Percentiles rank a stretch among this genome's conserved stretches.
Evolutionary conservation across 2,329 filamentous ascomycete species (phyloP).

Genomic region (Zarea fungicola): DNA sequence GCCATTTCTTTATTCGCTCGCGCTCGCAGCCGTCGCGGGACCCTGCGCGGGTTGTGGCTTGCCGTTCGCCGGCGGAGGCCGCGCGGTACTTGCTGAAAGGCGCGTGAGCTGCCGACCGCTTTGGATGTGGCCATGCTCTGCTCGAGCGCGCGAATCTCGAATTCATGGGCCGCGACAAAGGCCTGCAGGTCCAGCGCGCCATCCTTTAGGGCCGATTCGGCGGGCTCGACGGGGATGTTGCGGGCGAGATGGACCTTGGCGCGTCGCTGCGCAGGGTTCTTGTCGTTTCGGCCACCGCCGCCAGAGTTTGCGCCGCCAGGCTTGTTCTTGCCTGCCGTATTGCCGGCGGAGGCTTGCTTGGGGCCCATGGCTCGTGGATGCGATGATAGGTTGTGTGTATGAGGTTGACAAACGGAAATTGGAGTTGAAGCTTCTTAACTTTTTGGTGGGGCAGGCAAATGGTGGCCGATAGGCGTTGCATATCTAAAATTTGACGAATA

Average conservation of each 20-base stretch:
- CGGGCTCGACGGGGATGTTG: constrained; percentile 45
- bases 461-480: neutral
- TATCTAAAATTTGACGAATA: neutral
- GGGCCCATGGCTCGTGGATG: constrained; percentile 24
- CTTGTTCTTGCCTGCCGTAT: constrained; percentile 23
- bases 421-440: neutral
- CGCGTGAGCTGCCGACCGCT: constrained; percentile 55
- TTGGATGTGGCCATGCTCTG: constrained; percentile 74
- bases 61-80: constrained; percentile 81
- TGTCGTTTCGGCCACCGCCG: constrained; percentile 22
- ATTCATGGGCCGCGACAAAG: constrained; percentile 81
- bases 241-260: constrained; percentile 42
- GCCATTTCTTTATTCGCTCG: constrained; percentile 70
- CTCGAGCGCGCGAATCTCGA: constrained; percentile 82
- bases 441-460: constrained; percentile 5
- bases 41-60: constrained; percentile 88
- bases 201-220: constrained; percentile 51
- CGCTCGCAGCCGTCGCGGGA: constrained; percentile 70
- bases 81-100: constrained; percentile 87
- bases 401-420: neutral
- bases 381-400: constrained; percentile 14
- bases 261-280: constrained; percentile 34
- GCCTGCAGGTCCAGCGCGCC: constrained; percentile 81
- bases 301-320: constrained; percentile 17
- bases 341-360: constrained; percentile 22